These are phyloP conservation scores for Flagelloscypha sp. DNA, from an alignment of 768 basidiomycete genomes.

Conservation along the genomic window DNA sequence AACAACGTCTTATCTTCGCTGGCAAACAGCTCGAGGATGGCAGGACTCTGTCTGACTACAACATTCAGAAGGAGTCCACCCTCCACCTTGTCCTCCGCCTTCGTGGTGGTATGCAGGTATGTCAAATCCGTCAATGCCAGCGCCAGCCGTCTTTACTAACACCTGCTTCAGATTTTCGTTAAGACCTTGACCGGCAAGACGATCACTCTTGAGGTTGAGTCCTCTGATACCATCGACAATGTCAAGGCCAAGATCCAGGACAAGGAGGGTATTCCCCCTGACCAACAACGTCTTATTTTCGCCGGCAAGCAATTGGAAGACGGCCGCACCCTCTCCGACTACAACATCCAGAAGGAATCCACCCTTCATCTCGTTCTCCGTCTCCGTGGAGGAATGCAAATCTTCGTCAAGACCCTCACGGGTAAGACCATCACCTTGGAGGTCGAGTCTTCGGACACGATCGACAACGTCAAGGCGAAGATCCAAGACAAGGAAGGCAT, in stretches of 20 bases:
- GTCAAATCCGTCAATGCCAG: no score
- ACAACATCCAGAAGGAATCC: conserved; percentile 87
- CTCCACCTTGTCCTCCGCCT: conserved; percentile 44
- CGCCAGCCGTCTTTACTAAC: conserved; percentile 1
- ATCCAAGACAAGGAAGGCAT: conserved; percentile 82
- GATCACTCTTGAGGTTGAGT: conserved; percentile 85
- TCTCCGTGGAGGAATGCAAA: conserved; percentile 72
- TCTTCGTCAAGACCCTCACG: conserved; percentile 54
- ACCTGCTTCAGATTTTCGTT: conserved; percentile 63
- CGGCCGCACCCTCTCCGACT: conserved; percentile 86
- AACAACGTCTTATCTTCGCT: conserved; percentile 74
- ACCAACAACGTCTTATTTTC: conserved; percentile 86
- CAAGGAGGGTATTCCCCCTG: conserved; percentile 84
- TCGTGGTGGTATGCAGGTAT: conserved; percentile 31
- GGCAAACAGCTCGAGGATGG: conserved; percentile 84
- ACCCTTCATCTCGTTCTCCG: conserved; percentile 79
- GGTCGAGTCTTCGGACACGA: conserved; percentile 89
- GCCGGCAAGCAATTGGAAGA: conserved; percentile 92
- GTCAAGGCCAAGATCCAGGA: conserved; percentile 92
- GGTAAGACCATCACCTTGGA: conserved; percentile 92
- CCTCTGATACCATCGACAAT: conserved; percentile 81
- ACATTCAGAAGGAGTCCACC: conserved; percentile 59
- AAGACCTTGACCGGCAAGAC: conserved; percentile 86
- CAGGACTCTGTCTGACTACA: conserved; percentile 61
- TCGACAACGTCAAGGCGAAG: conserved; percentile 83